A percentile compares a stretch with the other conserved stretches of the same genome.
Conservation (phyloP, 495 filamentous ascomycete genomes). For the Filosporella fistucella region DNA sequence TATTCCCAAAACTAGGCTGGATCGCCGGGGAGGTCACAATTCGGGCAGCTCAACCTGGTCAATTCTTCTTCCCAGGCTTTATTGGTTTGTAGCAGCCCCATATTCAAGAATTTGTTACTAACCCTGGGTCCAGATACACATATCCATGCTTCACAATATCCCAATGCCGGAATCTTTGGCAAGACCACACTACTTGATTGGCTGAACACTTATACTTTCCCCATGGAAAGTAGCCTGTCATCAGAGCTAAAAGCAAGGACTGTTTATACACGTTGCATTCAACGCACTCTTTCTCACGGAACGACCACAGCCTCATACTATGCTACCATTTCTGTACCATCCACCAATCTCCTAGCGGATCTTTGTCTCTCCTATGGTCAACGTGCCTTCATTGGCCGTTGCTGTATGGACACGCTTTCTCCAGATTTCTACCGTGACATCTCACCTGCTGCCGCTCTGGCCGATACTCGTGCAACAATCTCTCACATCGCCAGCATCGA, state of each 20-base stretch:
- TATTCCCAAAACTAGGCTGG: slow-evolving; percentile 24
- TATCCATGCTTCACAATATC: slow-evolving; percentile 90
- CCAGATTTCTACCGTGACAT: slow-evolving; percentile 75
- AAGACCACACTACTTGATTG: slow-evolving; percentile 84
- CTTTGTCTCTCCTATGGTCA: slow-evolving; percentile 74
- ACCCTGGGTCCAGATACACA: slow-evolving; percentile 70
- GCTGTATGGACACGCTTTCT: slow-evolving; percentile 81
- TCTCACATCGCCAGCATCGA: slow-evolving; percentile 65
- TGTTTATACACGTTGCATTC: slow-evolving; percentile 72
- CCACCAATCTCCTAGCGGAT: slow-evolving; percentile 84
- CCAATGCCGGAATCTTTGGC: slow-evolving; percentile 89
- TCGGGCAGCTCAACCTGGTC: slow-evolving; percentile 29
- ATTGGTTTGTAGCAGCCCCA: slow-evolving; percentile 52
- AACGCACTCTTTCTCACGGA: slow-evolving; percentile 77
- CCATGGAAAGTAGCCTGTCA: slow-evolving; percentile 71
- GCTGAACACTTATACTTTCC: slow-evolving; percentile 94
- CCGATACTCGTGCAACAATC: slow-evolving; percentile 56
- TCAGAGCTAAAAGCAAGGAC: slow-evolving; percentile 41
- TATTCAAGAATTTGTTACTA: slow-evolving; percentile 3
- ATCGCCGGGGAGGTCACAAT: slow-evolving; percentile 34
- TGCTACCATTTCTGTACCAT: slow-evolving; percentile 74
- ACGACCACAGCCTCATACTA: slow-evolving; percentile 92
- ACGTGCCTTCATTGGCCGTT: slow-evolving; percentile 83
- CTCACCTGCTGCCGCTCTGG: slow-evolving; percentile 48
- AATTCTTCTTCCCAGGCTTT: slow-evolving; percentile 94